Evolutionary conservation across 352 stramenopile genomes (phyloP).

Genomic region (Pythium rhizo-oryzae): DNA sequence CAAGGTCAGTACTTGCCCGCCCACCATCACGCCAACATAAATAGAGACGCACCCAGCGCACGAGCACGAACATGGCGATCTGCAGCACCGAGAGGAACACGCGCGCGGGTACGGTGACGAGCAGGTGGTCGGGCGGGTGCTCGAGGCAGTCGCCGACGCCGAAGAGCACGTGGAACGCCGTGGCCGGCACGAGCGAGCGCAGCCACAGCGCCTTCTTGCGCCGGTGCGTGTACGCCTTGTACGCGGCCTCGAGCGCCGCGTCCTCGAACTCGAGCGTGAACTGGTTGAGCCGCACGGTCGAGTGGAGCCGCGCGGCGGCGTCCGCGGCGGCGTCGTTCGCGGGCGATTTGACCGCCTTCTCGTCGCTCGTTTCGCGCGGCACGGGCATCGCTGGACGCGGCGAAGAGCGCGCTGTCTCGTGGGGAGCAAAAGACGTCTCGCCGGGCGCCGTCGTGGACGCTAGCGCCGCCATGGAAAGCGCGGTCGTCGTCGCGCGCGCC

Average conservation of each 20-base stretch:
- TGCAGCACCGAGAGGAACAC: slow-evolving; percentile 75
- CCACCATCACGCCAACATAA: background rate
- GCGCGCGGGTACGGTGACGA: slow-evolving; percentile 74
- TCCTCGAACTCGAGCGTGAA: slow-evolving; percentile 85
- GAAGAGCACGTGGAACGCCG: slow-evolving; percentile 76
- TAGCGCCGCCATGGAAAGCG: background rate
- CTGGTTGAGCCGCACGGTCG: slow-evolving; percentile 81
- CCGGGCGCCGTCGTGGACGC: background rate
- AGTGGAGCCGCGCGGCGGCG: slow-evolving; percentile 43
- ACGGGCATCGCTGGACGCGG: background rate
- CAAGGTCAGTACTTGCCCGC: background rate
- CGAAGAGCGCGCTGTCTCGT: background rate
- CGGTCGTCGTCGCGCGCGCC: no score
- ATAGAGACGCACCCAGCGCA: slow-evolving; percentile 51
- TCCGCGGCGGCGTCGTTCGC: background rate
- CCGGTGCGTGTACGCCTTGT: slow-evolving; percentile 62
- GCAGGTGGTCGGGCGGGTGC: slow-evolving; percentile 61
- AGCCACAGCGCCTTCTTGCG: slow-evolving; percentile 87
- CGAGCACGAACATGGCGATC: slow-evolving; percentile 73
- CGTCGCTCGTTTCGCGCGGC: slow-evolving; percentile 3
- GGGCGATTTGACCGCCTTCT: background rate
- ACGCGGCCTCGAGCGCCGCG: slow-evolving; percentile 57
- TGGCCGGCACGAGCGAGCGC: slow-evolving; percentile 73
- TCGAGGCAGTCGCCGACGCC: slow-evolving; percentile 72
- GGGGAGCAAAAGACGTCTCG: background rate